Conservation (phyloP, 495 filamentous ascomycete genomes). For the Schizothecium vesticola region DNA sequence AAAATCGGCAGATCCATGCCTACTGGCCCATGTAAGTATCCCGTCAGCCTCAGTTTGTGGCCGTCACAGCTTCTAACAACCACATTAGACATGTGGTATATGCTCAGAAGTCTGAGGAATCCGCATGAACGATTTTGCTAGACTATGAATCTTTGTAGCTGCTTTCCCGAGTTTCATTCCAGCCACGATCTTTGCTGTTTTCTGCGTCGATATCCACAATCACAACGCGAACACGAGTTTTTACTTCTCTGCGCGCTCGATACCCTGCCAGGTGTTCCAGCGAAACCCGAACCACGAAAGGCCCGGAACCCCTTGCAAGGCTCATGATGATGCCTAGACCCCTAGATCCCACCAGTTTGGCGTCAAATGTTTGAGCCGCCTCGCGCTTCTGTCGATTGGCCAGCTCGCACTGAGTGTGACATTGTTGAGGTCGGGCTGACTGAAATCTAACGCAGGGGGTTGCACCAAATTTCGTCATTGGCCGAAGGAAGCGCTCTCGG, state of each 20-base stretch:
- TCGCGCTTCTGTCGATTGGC: neutral
- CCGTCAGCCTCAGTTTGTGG: neutral
- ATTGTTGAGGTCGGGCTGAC: neutral
- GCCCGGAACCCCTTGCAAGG: neutral
- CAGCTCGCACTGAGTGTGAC: neutral
- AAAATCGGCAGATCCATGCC: conserved; percentile 20
- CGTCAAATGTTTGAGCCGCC: neutral
- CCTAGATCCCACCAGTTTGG: neutral
- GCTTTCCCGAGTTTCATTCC: neutral
- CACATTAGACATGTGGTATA: neutral
- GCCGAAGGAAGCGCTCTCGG: no score
- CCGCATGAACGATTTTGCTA: neutral
- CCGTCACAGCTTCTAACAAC: neutral
- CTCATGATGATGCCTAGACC: neutral
- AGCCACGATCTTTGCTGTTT: neutral
- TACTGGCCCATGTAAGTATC: conserved; percentile 18
- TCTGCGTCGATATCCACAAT: neutral
- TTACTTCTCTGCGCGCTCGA: neutral
- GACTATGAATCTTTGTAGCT: neutral
- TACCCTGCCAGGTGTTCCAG: neutral
- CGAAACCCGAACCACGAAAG: neutral
- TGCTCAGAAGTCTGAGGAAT: conserved; percentile 1
- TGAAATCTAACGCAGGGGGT: neutral
- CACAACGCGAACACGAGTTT: neutral
- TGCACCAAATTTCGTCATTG: no score